These are phyloP conservation scores for Azolla pinnata DNA, from an alignment of 75 land plant genomes.

Conservation along the genomic window DNA sequence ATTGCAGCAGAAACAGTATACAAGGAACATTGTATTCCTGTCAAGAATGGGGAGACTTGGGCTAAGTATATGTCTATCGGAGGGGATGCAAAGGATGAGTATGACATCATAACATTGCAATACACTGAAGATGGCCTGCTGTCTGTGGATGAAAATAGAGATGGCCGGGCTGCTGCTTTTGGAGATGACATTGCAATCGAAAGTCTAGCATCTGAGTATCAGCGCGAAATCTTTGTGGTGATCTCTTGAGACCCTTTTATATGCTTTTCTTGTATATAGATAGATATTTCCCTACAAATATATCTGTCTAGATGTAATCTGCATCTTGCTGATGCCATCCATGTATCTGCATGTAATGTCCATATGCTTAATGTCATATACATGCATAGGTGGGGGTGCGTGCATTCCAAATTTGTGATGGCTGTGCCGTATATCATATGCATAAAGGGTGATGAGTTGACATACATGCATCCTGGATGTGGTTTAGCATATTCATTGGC, in stretches of 20 bases:
- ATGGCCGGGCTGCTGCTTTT: constrained; percentile 77
- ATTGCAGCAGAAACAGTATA: constrained; percentile 69
- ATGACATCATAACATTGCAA: constrained; percentile 68
- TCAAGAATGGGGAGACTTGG: constrained; percentile 64
- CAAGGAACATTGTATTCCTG: constrained; percentile 68
- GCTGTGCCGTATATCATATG: too few species aligned
- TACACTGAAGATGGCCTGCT: constrained; percentile 82
- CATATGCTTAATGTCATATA: too few species aligned
- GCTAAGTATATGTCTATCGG: constrained; percentile 84
- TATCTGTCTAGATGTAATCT: too few species aligned
- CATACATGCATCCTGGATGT: too few species aligned
- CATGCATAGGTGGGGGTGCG: too few species aligned
- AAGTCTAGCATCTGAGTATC: constrained; percentile 73
- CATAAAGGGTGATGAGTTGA: too few species aligned
- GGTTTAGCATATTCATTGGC: too few species aligned
- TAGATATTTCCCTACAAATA: too few species aligned
- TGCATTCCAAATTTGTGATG: too few species aligned
- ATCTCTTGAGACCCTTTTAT: not conserved
- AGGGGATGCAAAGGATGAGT: constrained; percentile 63
- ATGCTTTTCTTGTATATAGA: too few species aligned
- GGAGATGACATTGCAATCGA: constrained; percentile 89
- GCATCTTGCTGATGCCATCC: too few species aligned
- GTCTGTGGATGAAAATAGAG: constrained; percentile 60
- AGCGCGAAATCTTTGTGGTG: constrained; percentile 79
- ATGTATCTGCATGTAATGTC: too few species aligned